phyloP scores from a whole-genome alignment of 78 protist species.

The Chrysochromulina tobinii region DNA sequence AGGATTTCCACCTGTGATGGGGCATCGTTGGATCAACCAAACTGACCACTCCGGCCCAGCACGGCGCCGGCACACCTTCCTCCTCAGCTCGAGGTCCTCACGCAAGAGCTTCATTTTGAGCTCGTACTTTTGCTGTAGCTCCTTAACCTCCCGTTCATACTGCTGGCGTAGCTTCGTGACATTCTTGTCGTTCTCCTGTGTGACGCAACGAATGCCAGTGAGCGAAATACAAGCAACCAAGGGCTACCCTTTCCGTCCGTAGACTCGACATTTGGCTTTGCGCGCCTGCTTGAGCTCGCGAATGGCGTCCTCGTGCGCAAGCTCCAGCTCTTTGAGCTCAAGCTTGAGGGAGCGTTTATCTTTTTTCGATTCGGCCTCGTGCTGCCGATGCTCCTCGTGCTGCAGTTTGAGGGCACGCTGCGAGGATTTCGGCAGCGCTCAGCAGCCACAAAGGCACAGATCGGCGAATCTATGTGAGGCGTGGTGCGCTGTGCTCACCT shows the following conservation, averaged over 20 bases:
- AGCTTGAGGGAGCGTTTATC: conserved; percentile 46
- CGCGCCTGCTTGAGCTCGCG: conserved; percentile 3
- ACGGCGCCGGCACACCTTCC: conserved; percentile 28
- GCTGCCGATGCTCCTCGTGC: conserved; percentile 33
- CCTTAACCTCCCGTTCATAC: conserved; percentile 56
- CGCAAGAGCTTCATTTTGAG: conserved; percentile 56
- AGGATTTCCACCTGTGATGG: conserved; percentile 42
- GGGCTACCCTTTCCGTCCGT: too few species aligned
- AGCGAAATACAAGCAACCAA: too few species aligned
- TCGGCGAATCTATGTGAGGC: too few species aligned
- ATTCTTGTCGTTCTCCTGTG: conserved; percentile 54
- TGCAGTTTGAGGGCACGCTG: conserved; percentile 33
- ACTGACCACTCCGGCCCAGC: too few species aligned
- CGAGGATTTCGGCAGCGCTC: too few species aligned
- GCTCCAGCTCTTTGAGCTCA: conserved; percentile 66
- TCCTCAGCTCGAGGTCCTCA: conserved; percentile 62
- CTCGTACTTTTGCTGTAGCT: conserved; percentile 65
- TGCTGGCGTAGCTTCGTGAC: conserved; percentile 56
- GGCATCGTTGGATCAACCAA: too few species aligned
- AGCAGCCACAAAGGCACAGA: too few species aligned
- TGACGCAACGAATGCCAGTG: too few species aligned
- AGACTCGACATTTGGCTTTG: background rate
- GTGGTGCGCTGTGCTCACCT: too few species aligned
- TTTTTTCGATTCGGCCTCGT: conserved; percentile 39
- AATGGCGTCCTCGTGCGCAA: conserved; percentile 49